Conservation (phyloP, 345 rosid species). For the Eucalyptus brandiana region DNA sequence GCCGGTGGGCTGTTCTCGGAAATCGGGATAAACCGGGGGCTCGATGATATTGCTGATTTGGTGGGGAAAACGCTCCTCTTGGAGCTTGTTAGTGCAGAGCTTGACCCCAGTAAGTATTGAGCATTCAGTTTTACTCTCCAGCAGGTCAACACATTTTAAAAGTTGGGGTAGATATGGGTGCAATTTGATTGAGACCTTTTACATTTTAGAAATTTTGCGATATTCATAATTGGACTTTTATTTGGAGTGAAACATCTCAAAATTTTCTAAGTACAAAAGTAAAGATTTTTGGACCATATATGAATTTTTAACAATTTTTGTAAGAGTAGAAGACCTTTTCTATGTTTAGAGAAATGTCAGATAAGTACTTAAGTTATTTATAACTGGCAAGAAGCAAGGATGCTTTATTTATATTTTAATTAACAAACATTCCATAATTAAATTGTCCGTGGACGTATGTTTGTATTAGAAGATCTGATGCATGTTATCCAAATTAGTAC, state of each 20-base stretch:
- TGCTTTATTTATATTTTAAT: neutral
- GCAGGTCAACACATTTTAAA: neutral
- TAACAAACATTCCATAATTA: neutral
- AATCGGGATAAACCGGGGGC: conserved; percentile 7
- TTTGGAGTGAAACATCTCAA: neutral
- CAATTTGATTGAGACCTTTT: neutral
- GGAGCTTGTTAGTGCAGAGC: conserved; percentile 48
- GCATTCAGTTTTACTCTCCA: neutral
- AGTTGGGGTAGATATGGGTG: neutral
- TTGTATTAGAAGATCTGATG: neutral
- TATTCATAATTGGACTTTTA: neutral
- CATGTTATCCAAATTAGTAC: neutral
- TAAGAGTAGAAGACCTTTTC: neutral
- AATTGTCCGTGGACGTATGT: neutral
- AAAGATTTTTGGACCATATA: neutral
- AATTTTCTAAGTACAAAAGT: neutral
- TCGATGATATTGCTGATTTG: conserved; percentile 32
- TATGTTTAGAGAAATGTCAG: neutral
- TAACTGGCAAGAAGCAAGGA: neutral
- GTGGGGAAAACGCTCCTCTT: conserved; percentile 35
- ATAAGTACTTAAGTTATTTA: neutral
- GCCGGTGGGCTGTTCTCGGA: conserved; percentile 9
- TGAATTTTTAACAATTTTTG: neutral
- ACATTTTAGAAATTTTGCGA: neutral
- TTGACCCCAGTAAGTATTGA: conserved; percentile 33